phyloP scores from a whole-genome alignment of 2,329 filamentous ascomycete genomes.

The Furcasterigmium sp. region DNA sequence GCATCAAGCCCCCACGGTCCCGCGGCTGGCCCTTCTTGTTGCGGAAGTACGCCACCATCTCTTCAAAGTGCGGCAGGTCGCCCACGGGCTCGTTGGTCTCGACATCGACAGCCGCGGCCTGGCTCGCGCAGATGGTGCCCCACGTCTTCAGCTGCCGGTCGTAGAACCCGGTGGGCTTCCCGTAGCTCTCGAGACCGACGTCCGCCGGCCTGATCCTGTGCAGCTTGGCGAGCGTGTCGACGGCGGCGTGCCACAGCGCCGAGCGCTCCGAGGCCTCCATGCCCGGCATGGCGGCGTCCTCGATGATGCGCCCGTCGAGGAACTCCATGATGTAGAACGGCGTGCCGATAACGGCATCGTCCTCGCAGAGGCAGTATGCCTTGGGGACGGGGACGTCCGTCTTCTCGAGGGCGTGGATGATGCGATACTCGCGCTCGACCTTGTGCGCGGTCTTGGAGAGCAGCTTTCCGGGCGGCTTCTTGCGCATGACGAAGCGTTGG shows the following conservation, averaged over 20 bases:
- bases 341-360: slow-evolving; percentile 73
- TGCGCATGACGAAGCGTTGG: slow-evolving; percentile 80
- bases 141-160: slow-evolving; percentile 81
- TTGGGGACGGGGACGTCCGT: slow-evolving; percentile 84
- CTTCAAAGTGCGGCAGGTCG: slow-evolving; percentile 75
- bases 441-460: slow-evolving; percentile 92
- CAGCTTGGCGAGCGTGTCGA: slow-evolving; percentile 78
- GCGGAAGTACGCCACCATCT: slow-evolving; percentile 73
- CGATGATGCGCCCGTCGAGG: slow-evolving; percentile 87
- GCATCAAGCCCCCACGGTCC: slow-evolving; percentile 75
- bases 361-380: slow-evolving; percentile 81
- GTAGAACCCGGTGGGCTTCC: slow-evolving; percentile 74
- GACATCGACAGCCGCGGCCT: slow-evolving; percentile 69
- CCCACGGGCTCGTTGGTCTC: slow-evolving; percentile 76
- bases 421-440: slow-evolving; percentile 91
- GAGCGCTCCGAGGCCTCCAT: slow-evolving; percentile 61
- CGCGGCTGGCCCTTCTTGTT: slow-evolving; percentile 64
- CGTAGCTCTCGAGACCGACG: slow-evolving; percentile 69
- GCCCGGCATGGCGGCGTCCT: slow-evolving; percentile 76
- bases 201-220: slow-evolving; percentile 65
- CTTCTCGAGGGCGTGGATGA: slow-evolving; percentile 73
- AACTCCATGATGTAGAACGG: slow-evolving; percentile 98
- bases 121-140: slow-evolving; percentile 68
- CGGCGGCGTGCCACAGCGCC: slow-evolving; percentile 80
- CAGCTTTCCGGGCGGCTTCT: slow-evolving; percentile 94